Evolutionary conservation across 1,284 basidiomycete species (phyloP), one percentile per base, ranked within the genome.

Genomic region (Ustilago curta): DNA sequence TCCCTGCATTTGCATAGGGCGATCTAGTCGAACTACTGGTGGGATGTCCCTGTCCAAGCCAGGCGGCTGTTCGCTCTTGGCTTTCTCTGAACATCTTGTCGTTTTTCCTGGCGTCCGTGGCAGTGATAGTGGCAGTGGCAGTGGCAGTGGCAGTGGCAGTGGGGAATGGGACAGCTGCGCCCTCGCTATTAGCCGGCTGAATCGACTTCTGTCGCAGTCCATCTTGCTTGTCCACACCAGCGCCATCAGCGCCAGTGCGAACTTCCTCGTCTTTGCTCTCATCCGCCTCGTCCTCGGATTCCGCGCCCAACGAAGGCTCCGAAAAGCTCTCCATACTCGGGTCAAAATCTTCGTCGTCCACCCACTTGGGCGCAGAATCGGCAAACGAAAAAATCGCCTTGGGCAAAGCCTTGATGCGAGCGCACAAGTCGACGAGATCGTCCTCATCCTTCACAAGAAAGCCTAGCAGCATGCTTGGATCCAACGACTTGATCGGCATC

Each of bases 381-480:
- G 82, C 83, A 50, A 86, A 72, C 23, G 77, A 68, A 48, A 86
- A 85, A 55, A 86, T 84, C 18, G 83, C 78, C 44, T 83, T 76
- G 1, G 78, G 76, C 59, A 80, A 49, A 31, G 60, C 69, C 53
- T 71, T 74, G 54, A 85, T 83, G 8, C 94, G 88, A 54, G 86
- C 87, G 73, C 90, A 89, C 66, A 98, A 90, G 85, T 97, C 94
- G 16, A 88, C 85, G 91, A 94, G 96, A 58, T 96, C 94, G 21
- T 85, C 87, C 85, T 94, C 91, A 81, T 92, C 90, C 74, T 89
- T 89, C 82, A 92, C 91, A 75, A 98, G 83, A 85, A 99, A 97
- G 18, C 95, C 95, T 58, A 98, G 88, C 9, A 99, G 87, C 96
- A 99, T 98, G 80, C 94, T 96, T 12, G 97, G 96, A 83, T 98